These are phyloP conservation scores for Hysterangium stoloniferum DNA, from an alignment of 768 basidiomycete species.

Conservation along the genomic window DNA sequence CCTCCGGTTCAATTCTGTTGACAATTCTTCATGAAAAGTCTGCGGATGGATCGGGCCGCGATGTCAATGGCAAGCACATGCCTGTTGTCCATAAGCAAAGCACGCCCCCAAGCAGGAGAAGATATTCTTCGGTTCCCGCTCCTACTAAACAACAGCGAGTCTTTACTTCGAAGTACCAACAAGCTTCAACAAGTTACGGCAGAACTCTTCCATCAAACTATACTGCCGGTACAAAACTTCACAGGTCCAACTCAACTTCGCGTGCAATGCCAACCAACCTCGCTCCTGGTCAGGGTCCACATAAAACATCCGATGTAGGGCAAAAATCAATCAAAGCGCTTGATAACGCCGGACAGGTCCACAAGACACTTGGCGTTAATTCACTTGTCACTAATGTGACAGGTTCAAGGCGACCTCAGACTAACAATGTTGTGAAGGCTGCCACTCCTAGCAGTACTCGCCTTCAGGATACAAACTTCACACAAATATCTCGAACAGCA, in stretches of 20 bases:
- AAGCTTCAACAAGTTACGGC: background rate
- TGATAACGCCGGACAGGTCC: background rate
- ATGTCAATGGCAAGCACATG: too few species aligned
- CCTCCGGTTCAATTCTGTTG: background rate
- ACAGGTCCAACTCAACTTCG: background rate
- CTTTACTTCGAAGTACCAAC: constrained; percentile 1
- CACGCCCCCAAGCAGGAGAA: background rate
- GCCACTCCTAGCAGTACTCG: too few species aligned
- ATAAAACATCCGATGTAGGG: background rate
- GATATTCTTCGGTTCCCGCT: background rate
- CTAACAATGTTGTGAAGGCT: too few species aligned
- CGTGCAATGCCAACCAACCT: background rate
- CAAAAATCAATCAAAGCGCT: background rate
- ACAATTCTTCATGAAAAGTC: background rate
- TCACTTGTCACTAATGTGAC: too few species aligned
- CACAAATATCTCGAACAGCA: too few species aligned
- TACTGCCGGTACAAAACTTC: background rate
- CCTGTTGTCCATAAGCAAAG: too few species aligned
- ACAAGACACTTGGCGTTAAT: too few species aligned
- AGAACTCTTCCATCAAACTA: background rate
- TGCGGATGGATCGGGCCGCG: too few species aligned
- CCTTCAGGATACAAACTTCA: too few species aligned
- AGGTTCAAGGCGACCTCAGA: too few species aligned
- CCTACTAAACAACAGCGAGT: background rate
- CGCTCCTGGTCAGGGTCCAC: background rate